Evolutionary conservation across 2,329 filamentous ascomycete genomes (phyloP), one percentile per base, ranked within the genome.

Genomic region (Trichoderma pleuroti): DNA sequence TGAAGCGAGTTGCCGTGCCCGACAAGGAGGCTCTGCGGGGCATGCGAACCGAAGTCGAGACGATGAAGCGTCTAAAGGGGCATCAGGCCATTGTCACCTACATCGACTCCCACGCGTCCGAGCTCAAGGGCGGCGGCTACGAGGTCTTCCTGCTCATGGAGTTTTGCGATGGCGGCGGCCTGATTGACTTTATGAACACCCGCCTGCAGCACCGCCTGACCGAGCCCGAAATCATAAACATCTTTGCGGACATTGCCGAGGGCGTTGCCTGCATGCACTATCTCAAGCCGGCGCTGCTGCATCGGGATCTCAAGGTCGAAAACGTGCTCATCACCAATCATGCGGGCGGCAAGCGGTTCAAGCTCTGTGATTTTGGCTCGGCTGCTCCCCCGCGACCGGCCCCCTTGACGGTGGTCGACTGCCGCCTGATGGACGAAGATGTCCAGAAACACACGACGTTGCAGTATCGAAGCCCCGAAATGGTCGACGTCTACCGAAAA

Each of bases 181-280:
- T 99, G 79, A 99, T 99, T 80, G 96, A 99, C 83, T 99, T 98
- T 80, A 99, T 99, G 96, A 99, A 99, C 82, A 99, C 96, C 42
- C 90, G 96, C 67, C 84, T 99, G 77, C 96, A 99, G 82, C 94
- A 99, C 80, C 92, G 96, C 64, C 86, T 99, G 81, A 99, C 95
- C 42, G 96, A 99, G 84, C 95, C 96, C 63, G 96, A 99, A 85
- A 97, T 99, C 76, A 85, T 99, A 76, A 92, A 94, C 84, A 98
- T 99, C 81, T 98, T 99, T 82, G 92, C 92, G 65, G 96, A 99
- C 80, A 93, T 98, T 69, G 92, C 94, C 61, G 95, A 98, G 83
- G 96, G 96, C 46, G 94, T 99, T 57, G 96, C 96, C 34, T 97
- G 94, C 80, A 99, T 99, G 96, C 96, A 99, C 82, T 99, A 99